Evolutionary conservation across 768 basidiomycete genomes (phyloP).

Genomic region (Tricholoma sp.): DNA sequence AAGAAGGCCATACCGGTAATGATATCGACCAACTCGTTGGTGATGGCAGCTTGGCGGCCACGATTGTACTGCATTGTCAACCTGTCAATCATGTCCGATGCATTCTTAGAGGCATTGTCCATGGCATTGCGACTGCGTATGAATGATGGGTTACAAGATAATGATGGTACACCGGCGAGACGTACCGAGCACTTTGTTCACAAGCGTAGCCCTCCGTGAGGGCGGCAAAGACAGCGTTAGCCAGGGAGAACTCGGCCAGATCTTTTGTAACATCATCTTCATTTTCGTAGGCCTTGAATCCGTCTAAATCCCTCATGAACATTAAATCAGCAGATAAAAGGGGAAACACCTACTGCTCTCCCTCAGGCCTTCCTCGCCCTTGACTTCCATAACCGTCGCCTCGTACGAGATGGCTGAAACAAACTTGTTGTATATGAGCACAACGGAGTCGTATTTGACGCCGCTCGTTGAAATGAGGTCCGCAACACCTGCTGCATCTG

Average conservation of each 20-base stretch:
- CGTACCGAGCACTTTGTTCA: conserved; percentile 86
- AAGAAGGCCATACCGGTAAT: conserved; percentile 65
- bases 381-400: conserved; percentile 66
- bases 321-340: neutral
- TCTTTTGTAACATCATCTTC: conserved; percentile 95
- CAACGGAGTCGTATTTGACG: conserved; percentile 81
- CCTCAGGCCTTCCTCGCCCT: conserved; percentile 75
- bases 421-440: conserved; percentile 80
- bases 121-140: conserved; percentile 84
- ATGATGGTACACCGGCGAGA: neutral
- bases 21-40: conserved; percentile 91
- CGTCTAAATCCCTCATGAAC: conserved; percentile 41
- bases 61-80: conserved; percentile 97
- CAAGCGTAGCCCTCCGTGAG: conserved; percentile 95
- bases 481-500: conserved; percentile 90
- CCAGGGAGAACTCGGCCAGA: conserved; percentile 90
- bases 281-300: conserved; percentile 95
- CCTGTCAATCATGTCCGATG: conserved; percentile 82
- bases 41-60: conserved; percentile 97
- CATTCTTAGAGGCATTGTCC: conserved; percentile 99
- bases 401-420: conserved; percentile 91
- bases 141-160: neutral
- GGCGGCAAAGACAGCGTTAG: conserved; percentile 93
- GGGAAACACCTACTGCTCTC: conserved; percentile 59
- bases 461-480: conserved; percentile 86